phyloP scores from a whole-genome alignment of 1,139 yeast genomes.

The Petasospora fabianii region DNA sequence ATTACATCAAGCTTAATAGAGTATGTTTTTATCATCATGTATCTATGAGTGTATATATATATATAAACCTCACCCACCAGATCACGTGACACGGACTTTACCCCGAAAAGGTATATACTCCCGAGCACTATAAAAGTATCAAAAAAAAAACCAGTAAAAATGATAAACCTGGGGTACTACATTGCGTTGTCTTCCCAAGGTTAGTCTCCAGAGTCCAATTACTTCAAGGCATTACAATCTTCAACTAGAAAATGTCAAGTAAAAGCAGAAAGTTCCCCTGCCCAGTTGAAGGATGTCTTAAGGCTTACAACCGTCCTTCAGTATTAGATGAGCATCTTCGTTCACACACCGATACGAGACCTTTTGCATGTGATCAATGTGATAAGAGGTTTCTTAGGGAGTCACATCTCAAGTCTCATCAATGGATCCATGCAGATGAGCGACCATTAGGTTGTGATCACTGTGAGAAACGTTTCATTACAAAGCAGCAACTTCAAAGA shows the following conservation, averaged over 20 bases:
- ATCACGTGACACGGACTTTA: too few relatives aligned
- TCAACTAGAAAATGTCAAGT: background rate
- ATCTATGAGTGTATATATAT: too few relatives aligned
- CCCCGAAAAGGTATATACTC: too few relatives aligned
- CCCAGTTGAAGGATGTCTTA: slow-evolving; percentile 35
- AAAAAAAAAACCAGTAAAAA: too few relatives aligned
- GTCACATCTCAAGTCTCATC: slow-evolving; percentile 63
- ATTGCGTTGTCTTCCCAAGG: too few relatives aligned
- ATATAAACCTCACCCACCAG: too few relatives aligned
- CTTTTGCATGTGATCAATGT: slow-evolving; percentile 73
- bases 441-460: slow-evolving; percentile 63
- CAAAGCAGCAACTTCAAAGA: slow-evolving; percentile 76
- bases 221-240: too few relatives aligned
- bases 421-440: slow-evolving; percentile 62
- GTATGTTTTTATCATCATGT: too few relatives aligned
- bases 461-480: slow-evolving; percentile 55
- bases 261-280: slow-evolving; percentile 40
- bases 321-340: slow-evolving; percentile 59
- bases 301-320: slow-evolving; percentile 48
- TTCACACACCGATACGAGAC: slow-evolving; percentile 78
- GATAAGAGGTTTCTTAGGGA: slow-evolving; percentile 69
- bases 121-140: too few relatives aligned
- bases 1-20: too few relatives aligned
- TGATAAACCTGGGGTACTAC: too few relatives aligned
- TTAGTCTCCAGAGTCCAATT: too few relatives aligned